A percentile compares a stretch with the other conserved stretches of the same genome.
Evolutionary conservation across 257 asterid species (phyloP).

Genomic region (Paraleonurus japonicus): DNA sequence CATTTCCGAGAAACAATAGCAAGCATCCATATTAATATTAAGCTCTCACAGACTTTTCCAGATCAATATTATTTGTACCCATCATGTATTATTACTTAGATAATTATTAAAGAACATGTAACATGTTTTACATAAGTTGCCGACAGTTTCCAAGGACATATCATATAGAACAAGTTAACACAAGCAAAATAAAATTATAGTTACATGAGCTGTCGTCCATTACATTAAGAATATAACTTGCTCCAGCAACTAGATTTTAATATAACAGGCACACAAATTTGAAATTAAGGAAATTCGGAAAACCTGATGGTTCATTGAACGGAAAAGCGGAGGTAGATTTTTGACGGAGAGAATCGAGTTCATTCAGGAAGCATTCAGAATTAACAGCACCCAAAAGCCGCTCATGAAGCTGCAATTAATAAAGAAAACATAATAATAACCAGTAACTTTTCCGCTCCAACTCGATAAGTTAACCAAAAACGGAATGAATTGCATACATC

Average conservation of each 20-base stretch:
- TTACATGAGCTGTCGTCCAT: not conserved
- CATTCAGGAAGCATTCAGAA: constrained; percentile 57
- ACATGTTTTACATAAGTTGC: not conserved
- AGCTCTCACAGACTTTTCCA: not conserved
- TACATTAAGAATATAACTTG: not conserved
- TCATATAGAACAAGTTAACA: constrained; percentile 13
- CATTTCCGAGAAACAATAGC: constrained; percentile 5
- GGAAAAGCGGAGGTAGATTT: constrained; percentile 52
- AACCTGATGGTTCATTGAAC: constrained; percentile 73
- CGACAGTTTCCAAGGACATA: not conserved
- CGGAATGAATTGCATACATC: constrained; percentile 47
- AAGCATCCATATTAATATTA: not conserved
- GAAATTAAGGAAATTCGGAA: not conserved
- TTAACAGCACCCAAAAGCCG: constrained; percentile 57
- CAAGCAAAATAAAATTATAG: not conserved
- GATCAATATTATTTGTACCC: not conserved
- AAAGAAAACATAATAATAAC: not conserved
- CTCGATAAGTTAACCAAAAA: not conserved
- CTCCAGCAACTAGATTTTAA: not conserved
- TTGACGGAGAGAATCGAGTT: constrained; percentile 50
- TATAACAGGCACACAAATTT: not conserved
- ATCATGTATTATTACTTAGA: not conserved
- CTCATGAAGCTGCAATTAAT: constrained; percentile 59
- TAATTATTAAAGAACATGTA: not conserved
- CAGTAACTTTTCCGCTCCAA: constrained; percentile 5